Percentiles rank a stretch among this genome's conserved stretches.
Conservation (phyloP, 2,329 filamentous ascomycete species). For the Paramyrothecium roridum region DNA sequence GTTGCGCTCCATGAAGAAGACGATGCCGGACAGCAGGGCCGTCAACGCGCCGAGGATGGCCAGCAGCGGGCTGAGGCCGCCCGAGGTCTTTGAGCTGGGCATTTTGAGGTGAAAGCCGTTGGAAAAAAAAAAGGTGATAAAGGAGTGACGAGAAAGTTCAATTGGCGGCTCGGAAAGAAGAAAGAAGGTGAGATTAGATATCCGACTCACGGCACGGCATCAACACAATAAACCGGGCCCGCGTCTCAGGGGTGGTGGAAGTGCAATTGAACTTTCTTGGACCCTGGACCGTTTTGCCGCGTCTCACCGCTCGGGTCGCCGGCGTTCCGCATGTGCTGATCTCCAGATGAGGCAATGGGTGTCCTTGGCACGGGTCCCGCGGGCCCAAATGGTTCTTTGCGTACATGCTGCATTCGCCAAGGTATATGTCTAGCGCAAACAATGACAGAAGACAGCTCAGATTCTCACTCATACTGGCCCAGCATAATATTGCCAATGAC, state of each 20-base stretch:
- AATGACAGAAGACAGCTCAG: too few relatives aligned
- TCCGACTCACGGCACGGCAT: too few relatives aligned
- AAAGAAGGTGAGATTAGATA: too few relatives aligned
- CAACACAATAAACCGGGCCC: not conserved
- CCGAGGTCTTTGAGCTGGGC: constrained; percentile 11
- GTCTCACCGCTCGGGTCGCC: constrained; percentile 7
- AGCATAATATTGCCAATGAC: too few relatives aligned
- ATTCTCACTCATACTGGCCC: too few relatives aligned
- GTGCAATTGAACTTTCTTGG: not conserved
- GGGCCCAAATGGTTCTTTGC: too few relatives aligned
- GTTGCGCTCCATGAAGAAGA: constrained; percentile 56
- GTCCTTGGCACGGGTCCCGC: too few relatives aligned
- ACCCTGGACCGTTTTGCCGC: constrained; percentile 7
- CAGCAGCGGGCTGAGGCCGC: constrained; percentile 34
- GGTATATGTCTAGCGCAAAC: too few relatives aligned
- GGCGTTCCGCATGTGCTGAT: not conserved
- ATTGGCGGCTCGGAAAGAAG: too few relatives aligned
- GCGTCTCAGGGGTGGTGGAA: not conserved
- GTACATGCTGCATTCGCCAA: too few relatives aligned
- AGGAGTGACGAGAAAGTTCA: not conserved
- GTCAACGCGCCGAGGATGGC: constrained; percentile 50
- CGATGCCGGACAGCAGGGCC: constrained; percentile 50
- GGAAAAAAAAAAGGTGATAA: not conserved
- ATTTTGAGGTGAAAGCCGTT: constrained; percentile 1
- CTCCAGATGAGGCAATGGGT: not conserved